Evolutionary conservation across 2,329 filamentous ascomycete species (phyloP).

Genomic region (Cladophialophora yegresii): DNA sequence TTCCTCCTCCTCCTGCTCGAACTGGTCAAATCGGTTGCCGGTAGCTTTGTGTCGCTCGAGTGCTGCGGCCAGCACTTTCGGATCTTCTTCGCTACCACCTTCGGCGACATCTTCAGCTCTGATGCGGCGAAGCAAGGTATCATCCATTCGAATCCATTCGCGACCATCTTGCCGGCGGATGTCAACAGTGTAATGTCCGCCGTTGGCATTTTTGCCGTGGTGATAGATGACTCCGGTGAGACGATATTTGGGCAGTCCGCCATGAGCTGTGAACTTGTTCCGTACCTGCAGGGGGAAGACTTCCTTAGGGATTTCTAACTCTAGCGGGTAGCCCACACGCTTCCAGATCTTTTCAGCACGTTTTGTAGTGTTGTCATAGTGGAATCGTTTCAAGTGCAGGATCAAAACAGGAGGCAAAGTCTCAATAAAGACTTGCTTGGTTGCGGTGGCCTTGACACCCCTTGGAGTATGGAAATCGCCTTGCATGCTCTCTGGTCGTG

Average conservation of each 20-base stretch:
- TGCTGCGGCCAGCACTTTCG: conserved; percentile 65
- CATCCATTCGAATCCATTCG: conserved; percentile 95
- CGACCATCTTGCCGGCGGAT: conserved; percentile 89
- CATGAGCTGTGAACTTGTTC: conserved; percentile 64
- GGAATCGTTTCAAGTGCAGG: conserved; percentile 94
- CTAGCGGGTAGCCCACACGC: conserved; percentile 90
- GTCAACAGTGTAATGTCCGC: conserved; percentile 97
- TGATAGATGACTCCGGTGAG: conserved; percentile 93
- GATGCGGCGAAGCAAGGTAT: conserved; percentile 84
- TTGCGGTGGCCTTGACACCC: conserved; percentile 74
- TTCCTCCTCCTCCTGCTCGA: conserved; percentile 68
- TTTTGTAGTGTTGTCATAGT: conserved; percentile 78
- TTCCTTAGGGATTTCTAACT: conserved; percentile 90
- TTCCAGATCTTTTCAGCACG: conserved; percentile 99
- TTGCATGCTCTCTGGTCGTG: conserved; percentile 78
- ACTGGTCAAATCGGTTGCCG: conserved; percentile 74
- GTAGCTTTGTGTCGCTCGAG: conserved; percentile 63
- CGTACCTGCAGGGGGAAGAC: conserved; percentile 77
- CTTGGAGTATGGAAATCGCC: conserved; percentile 80
- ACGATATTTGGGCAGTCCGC: conserved; percentile 76
- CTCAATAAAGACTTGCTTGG: conserved; percentile 94
- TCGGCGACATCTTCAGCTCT: conserved; percentile 86
- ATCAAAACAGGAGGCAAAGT: conserved; percentile 88
- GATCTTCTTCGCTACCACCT: conserved; percentile 77
- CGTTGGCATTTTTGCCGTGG: conserved; percentile 93